Evolutionary conservation across 129 eudicot species (phyloP), one percentile per base, ranked within the genome.

Genomic region (Dittrichia graveolens): DNA sequence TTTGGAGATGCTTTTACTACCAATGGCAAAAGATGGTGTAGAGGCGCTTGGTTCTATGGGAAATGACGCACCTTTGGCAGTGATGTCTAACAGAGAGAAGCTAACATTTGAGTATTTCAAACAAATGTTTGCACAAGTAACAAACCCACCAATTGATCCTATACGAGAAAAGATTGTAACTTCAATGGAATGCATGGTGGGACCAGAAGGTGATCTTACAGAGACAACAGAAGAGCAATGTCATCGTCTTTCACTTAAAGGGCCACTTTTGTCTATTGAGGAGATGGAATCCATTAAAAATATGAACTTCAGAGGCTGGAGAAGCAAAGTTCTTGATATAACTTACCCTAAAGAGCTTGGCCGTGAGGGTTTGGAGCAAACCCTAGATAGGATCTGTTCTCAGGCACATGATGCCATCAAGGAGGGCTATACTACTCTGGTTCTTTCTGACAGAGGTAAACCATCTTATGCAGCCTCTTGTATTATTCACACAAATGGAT

Each of bases 11-110:
- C 85, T 95, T 72, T 54, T 95, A 69, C 86, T 95, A 12, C 99
- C 99, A 47, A 95, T 95, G 99, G 99, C 99, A 24, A 95, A 90
- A 81, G 99, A 95, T 74, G 96, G 96, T 8, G 82, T 84, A 38
- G 99, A 95, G 71, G 89, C 99, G 5, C 99, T 95, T 50, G 99
- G 99, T 81, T 95, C 99, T 4, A 95, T 95, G 99, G 99, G 99
- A 65, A 95, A 95, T 42, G 99, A 95, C 85, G 87, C 99, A 57
- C 97, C 99, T 34, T 83, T 95, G 83, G 99, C 99, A 24, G 99
- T 95, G 79, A 90, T 95, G 97, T 95, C 99, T 6, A 66, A 83
- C 80, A 86, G 97, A 79, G 99, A 95, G 88, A 95, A 90, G 77
- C 91, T 95, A 56, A 86, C 93, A 55, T 95, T 90, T 41, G 97